Percentiles rank a stretch among this genome's conserved stretches.
Evolutionary conservation across 805 yeast genomes (phyloP).

Genomic region (Wickerhamomyces xylosicus): DNA sequence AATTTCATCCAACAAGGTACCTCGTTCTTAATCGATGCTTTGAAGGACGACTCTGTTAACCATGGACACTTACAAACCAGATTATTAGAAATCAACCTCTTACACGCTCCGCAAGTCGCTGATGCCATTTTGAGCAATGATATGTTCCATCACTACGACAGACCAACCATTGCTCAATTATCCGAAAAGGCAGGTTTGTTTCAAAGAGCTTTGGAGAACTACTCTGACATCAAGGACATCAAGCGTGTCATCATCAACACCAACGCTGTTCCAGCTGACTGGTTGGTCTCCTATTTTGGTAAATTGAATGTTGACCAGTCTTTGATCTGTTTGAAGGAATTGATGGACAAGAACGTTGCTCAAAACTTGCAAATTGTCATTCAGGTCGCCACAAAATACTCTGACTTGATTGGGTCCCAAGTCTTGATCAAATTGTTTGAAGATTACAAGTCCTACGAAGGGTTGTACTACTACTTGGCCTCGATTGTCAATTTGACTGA

Average conservation of each 20-base stretch:
- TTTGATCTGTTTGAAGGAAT: slow-evolving; percentile 74
- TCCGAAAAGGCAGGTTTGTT: slow-evolving; percentile 94
- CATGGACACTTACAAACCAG: slow-evolving; percentile 96
- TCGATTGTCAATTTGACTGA: slow-evolving; percentile 89
- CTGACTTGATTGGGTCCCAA: slow-evolving; percentile 84
- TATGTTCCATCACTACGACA: slow-evolving; percentile 93
- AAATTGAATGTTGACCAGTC: slow-evolving; percentile 92
- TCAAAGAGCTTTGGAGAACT: slow-evolving; percentile 95
- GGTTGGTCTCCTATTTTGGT: slow-evolving; percentile 90
- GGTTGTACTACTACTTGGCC: slow-evolving; percentile 87
- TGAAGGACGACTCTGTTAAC: slow-evolving; percentile 86
- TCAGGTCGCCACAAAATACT: slow-evolving; percentile 94
- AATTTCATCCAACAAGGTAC: slow-evolving; percentile 96
- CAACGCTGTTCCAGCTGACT: slow-evolving; percentile 74
- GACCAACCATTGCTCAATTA: slow-evolving; percentile 82
- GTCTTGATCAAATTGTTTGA: slow-evolving; percentile 85
- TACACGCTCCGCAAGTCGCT: slow-evolving; percentile 98
- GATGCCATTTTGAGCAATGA: slow-evolving; percentile 95
- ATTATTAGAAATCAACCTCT: slow-evolving; percentile 80
- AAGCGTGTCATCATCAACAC: slow-evolving; percentile 92
- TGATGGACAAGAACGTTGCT: slow-evolving; percentile 68
- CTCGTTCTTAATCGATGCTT: slow-evolving; percentile 89
- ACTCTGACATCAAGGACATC: slow-evolving; percentile 89
- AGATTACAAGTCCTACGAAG: slow-evolving; percentile 86
- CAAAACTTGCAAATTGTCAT: slow-evolving; percentile 88